phyloP scores from a whole-genome alignment of 495 filamentous ascomycete genomes.

The Diplogelasinospora grovesii region DNA sequence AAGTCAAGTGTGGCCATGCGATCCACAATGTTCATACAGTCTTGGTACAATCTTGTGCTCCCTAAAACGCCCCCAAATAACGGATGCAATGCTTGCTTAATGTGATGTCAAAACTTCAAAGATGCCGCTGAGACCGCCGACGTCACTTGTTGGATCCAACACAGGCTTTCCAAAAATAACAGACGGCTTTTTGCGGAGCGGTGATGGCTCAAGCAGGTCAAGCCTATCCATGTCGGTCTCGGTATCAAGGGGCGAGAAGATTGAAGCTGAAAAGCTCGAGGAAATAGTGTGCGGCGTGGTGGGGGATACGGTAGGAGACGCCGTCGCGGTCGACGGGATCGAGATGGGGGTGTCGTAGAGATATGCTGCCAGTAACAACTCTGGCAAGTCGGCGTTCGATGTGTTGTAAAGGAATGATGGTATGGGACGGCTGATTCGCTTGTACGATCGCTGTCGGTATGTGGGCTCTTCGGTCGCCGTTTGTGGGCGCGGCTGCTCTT shows the following conservation, averaged over 20 bases:
- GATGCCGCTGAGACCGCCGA: conserved; percentile 30
- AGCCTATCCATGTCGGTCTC: conserved; percentile 19
- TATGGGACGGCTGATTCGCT: conserved; percentile 30
- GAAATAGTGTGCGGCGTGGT: too few species aligned
- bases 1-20: not conserved
- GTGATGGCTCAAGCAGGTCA: conserved; percentile 32
- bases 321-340: conserved; percentile 16
- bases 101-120: conserved; percentile 28
- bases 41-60: conserved; percentile 10
- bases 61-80: conserved; percentile 3
- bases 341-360: conserved; percentile 18
- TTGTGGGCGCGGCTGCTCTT: conserved; percentile 11
- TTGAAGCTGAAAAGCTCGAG: conserved; percentile 18
- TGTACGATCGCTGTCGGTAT: conserved; percentile 21
- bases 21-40: not conserved
- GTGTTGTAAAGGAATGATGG: conserved; percentile 26
- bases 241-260: conserved; percentile 10
- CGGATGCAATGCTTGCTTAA: conserved; percentile 7
- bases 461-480: conserved; percentile 8
- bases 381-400: conserved; percentile 26
- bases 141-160: conserved; percentile 13
- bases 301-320: conserved; percentile 25
- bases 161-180: conserved; percentile 11
- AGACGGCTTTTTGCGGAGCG: conserved; percentile 11
- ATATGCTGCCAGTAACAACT: conserved; percentile 26